Base-by-base conservation (phyloP, 192 early-diverging fungal genomes). In the Entrophospora sp. region DNA sequence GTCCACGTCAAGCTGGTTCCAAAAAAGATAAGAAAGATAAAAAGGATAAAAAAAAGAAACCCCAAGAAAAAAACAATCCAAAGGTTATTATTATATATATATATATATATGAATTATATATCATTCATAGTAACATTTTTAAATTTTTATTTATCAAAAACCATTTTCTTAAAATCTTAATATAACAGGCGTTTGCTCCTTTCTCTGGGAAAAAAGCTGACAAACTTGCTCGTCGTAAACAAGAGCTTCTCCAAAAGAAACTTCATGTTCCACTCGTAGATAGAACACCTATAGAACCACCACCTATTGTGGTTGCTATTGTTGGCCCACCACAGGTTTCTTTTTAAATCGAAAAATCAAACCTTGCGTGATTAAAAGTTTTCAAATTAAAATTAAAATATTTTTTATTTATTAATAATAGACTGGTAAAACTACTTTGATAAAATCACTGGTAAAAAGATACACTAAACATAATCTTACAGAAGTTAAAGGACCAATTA, bases 371-470 rank as follows among this genome's bases (percentile, higher is more conserved):
- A 13, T 32, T 20, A 34, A n/a, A 5, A 31, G 8, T 35, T 34
- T 6, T 36, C 12, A 14, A 18, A 35, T 22, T 34, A 6, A 18
- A 56, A 4, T 34, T 18, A 36, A 34, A 8, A 1, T 12, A 34
- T 31, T 40, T 22, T 4, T 43, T 10, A 24, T 38, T 10, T 18
- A 3, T 9, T 27, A 3, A 49, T n/a, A 53, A 45, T 66, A 92
- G 89, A 85, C 83, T 51, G 96, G 96, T 65, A 99, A 99, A 73
- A 91, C 94, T 14, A 99, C 96, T n/a, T 73, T 97, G 64, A 96
- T 99, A 73, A 89, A 88, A 53, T 96, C 94, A 9, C 85, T 99
- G 22, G 91, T 99, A 31, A 94, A 95, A 68, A 79, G 89, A 57
- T 99, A 89, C 78, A 94, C 95, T 22, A 95, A 96, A 76, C 91